Base-by-base conservation (phyloP, 2,329 filamentous ascomycete species). In the Sclerotinia subarctica region DNA sequence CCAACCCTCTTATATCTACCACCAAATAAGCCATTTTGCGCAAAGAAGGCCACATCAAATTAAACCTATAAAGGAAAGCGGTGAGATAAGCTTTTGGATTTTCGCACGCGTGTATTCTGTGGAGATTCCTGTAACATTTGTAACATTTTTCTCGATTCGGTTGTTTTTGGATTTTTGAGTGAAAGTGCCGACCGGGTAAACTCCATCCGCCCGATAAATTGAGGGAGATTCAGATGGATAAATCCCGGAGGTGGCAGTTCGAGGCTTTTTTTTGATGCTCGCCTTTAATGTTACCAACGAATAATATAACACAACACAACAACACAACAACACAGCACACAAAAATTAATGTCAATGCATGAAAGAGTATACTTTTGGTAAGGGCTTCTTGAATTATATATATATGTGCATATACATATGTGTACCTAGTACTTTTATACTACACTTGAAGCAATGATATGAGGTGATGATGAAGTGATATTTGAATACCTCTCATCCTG, bases 111-210 rank as follows among this genome's bases (percentile, higher is more conserved):
- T 38, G 8, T 38, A 38, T 38, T 38, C 10, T 13, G 38, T 6
- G 53, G 29, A 35, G 52, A 35, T 32, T 10, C 11, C 38, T 38
- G 11, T 38, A 38, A 2, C 2, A 38, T 38, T 5, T 11, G 11
- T 54, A 54, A 26, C 6, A 24, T 17, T 11, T 13, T 10, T 26
- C 54, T 24, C 29, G 1, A 57, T 24, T 42, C 54, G 54, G 32
- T 26, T 19, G 13, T 44, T 42, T 8, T 19, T 2, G 7, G 5
- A 15, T 42, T 42, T 42, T 42, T 42, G 38, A 42, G 13, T 42
- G 38, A n/a, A 58, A 57, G 11, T 58, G 54, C 35, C 54, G 54
- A 44, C 54, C 54, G 54, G 54, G 35, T 58, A 58, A 58, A 58
- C 38, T 11, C 2, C 11, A 32, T 38, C 29, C 53, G 21, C 53